These are phyloP conservation scores for Mycena polygramma DNA, from an alignment of 768 basidiomycete genomes.

Conservation along the genomic window DNA sequence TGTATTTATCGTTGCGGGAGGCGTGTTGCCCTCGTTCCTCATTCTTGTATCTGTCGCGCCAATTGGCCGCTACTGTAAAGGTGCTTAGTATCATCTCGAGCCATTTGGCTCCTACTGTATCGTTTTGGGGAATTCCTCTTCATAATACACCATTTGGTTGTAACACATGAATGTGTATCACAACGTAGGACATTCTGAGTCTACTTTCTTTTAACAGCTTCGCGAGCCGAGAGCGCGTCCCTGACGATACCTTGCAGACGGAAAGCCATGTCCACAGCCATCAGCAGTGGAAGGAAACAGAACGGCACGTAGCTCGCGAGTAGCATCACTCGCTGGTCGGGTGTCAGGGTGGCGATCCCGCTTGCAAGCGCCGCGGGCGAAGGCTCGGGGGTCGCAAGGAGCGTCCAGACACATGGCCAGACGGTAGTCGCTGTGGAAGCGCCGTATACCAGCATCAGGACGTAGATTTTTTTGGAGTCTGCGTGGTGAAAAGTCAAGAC, in stretches of 20 bases:
- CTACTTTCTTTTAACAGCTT: slow-evolving; percentile 48
- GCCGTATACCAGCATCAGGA: slow-evolving; percentile 78
- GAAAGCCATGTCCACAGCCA: slow-evolving; percentile 79
- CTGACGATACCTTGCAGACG: slow-evolving; percentile 51
- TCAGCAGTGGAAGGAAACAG: slow-evolving; percentile 76
- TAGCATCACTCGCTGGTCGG: slow-evolving; percentile 67
- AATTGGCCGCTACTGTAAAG: neutral
- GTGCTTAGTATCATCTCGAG: neutral
- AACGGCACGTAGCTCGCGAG: slow-evolving; percentile 83
- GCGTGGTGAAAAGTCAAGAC: neutral
- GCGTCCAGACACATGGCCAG: slow-evolving; percentile 73
- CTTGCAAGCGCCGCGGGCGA: slow-evolving; percentile 35
- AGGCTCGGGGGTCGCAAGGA: slow-evolving; percentile 67
- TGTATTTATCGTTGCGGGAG: neutral
- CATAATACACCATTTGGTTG: slow-evolving; percentile 51
- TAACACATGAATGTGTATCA: neutral
- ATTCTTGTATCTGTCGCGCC: neutral
- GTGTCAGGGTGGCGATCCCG: slow-evolving; percentile 56
- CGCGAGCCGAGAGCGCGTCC: slow-evolving; percentile 43
- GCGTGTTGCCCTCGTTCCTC: neutral
- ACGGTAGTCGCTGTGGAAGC: slow-evolving; percentile 86
- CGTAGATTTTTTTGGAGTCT: slow-evolving; percentile 69
- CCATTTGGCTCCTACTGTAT: slow-evolving; percentile 10
- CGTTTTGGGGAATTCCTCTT: slow-evolving; percentile 11
- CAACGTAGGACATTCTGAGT: neutral